Percentiles rank a stretch among this genome's conserved stretches.
These are phyloP conservation scores for Neocallimastix lanati DNA, from an alignment of 192 early-diverging fungal genomes.

Conservation along the genomic window DNA sequence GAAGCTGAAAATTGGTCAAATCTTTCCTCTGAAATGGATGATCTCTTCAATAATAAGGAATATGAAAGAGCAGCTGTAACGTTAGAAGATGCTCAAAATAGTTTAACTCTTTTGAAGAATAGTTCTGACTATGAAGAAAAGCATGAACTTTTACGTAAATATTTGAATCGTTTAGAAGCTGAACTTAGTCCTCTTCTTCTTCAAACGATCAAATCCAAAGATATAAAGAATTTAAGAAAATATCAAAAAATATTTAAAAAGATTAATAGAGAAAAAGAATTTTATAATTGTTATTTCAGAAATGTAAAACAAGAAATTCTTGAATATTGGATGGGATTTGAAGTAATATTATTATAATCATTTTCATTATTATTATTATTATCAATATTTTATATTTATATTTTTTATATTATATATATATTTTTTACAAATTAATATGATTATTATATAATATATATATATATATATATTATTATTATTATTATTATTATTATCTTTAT, in stretches of 20 bases:
- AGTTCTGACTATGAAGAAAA: conserved; percentile 50
- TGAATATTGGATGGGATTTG: not conserved
- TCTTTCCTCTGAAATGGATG: conserved; percentile 44
- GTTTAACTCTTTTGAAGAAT: conserved; percentile 38
- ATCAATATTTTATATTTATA: too few species aligned
- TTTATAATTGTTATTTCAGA: conserved; percentile 37
- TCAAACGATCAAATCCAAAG: conserved; percentile 32
- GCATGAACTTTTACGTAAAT: conserved; percentile 21
- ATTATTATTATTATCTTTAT: too few species aligned
- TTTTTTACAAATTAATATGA: too few species aligned
- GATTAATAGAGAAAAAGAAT: conserved; percentile 32
- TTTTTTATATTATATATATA: too few species aligned
- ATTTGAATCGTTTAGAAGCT: conserved; percentile 40
- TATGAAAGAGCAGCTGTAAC: conserved; percentile 35
- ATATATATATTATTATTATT: too few species aligned
- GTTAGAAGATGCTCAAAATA: conserved; percentile 45
- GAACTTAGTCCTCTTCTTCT: conserved; percentile 24
- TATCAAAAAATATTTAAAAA: conserved; percentile 33
- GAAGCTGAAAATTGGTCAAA: conserved; percentile 69
- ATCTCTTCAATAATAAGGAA: conserved; percentile 40
- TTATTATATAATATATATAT: too few species aligned
- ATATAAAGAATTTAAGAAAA: conserved; percentile 25
- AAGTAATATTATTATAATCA: not conserved
- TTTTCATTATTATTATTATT: too few species aligned
- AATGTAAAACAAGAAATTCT: not conserved